Percentiles rank a stretch among this genome's conserved stretches.
Conservation (phyloP, 2,329 filamentous ascomycete species). For the Xylariaceae sp. region DNA sequence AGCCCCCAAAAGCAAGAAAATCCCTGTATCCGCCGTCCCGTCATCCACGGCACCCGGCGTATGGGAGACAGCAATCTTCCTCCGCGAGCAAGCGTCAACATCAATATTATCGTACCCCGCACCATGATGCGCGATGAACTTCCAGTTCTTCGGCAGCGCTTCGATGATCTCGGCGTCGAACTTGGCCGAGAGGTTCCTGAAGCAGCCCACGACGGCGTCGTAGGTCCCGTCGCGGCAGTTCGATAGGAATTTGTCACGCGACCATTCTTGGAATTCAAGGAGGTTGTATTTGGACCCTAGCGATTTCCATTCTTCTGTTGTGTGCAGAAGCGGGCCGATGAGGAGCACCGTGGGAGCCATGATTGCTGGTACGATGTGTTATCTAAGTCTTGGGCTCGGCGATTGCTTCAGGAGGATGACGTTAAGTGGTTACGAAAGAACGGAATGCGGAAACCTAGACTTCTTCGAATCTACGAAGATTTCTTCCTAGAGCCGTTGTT, state of each 20-base stretch:
- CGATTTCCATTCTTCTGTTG: constrained; percentile 21
- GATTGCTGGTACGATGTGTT: no score
- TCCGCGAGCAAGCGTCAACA: constrained; percentile 44
- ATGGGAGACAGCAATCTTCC: constrained; percentile 29
- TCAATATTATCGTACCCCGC: constrained; percentile 61
- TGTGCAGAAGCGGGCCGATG: constrained; percentile 22
- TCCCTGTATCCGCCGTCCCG: constrained; percentile 46
- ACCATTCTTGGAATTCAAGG: constrained; percentile 22
- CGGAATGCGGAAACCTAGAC: no score
- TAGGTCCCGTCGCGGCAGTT: constrained; percentile 24
- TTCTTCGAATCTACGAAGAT: no score
- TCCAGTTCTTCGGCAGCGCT: constrained; percentile 40
- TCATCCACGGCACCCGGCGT: constrained; percentile 38
- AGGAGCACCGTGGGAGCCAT: constrained; percentile 25
- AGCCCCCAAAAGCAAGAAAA: constrained; percentile 49
- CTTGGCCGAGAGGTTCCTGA: constrained; percentile 22
- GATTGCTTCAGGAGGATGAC: no score
- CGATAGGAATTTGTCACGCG: constrained; percentile 24
- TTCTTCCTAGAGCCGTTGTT: no score
- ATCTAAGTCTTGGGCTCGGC: no score
- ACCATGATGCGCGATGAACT: constrained; percentile 51
- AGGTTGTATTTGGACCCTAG: constrained; percentile 26
- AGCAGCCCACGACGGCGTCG: constrained; percentile 25
- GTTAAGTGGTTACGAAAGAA: no score
- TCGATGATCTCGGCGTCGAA: constrained; percentile 46